Evolutionary conservation across 2,329 filamentous ascomycete species (phyloP).

Genomic region (Microcyclospora pomicola): DNA sequence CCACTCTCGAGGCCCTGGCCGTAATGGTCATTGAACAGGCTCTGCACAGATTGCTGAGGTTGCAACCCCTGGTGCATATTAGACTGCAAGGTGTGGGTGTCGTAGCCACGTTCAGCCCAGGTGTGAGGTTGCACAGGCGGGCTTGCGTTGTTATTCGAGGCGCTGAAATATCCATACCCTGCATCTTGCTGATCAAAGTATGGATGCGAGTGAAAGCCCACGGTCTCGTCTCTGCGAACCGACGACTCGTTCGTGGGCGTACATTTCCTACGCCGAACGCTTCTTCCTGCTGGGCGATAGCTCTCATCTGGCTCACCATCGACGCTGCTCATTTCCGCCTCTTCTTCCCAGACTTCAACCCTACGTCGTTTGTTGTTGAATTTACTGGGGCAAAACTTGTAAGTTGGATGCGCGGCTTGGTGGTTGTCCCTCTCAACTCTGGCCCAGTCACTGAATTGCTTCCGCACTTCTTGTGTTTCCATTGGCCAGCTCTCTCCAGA

Average conservation of each 20-base stretch:
- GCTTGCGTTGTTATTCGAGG: slow-evolving; percentile 16
- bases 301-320: slow-evolving; percentile 23
- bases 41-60: slow-evolving; percentile 2
- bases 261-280: slow-evolving; percentile 13
- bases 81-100: slow-evolving; percentile 15
- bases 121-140: slow-evolving; percentile 19
- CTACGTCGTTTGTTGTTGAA: slow-evolving; percentile 38
- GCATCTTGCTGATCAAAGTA: slow-evolving; percentile 18
- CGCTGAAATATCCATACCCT: slow-evolving; percentile 17
- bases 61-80: slow-evolving; percentile 11
- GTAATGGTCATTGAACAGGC: slow-evolving; percentile 9
- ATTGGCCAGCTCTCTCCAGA: slow-evolving; percentile 76
- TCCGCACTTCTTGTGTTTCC: slow-evolving; percentile 58
- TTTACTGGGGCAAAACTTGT: slow-evolving; percentile 88
- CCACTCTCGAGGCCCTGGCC: not conserved
- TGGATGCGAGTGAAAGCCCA: slow-evolving; percentile 19
- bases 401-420: slow-evolving; percentile 69
- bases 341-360: slow-evolving; percentile 20
- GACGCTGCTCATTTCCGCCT: slow-evolving; percentile 20
- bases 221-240: slow-evolving; percentile 14
- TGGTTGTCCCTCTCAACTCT: slow-evolving; percentile 74
- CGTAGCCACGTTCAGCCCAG: slow-evolving; percentile 18
- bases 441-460: slow-evolving; percentile 66
- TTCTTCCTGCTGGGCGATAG: slow-evolving; percentile 14
- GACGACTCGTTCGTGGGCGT: not conserved